Percentiles rank a stretch among this genome's conserved stretches.
These are phyloP conservation scores for Phytopythium sindhum DNA, from an alignment of 352 stramenopile genomes.

Conservation along the genomic window DNA sequence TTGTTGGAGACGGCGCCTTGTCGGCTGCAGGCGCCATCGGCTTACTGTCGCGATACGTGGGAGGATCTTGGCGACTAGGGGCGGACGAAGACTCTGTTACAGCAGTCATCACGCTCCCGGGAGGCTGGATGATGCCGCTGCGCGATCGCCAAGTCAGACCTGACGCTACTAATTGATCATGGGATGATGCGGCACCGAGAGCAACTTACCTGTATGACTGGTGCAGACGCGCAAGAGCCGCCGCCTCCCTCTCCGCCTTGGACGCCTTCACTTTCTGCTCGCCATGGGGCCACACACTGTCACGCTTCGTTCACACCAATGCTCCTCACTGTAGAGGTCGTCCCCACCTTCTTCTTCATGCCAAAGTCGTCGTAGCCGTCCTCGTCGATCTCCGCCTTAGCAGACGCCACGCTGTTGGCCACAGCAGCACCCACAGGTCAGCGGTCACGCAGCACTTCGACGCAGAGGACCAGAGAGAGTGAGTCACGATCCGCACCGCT, in stretches of 20 bases:
- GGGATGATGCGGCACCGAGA: background rate
- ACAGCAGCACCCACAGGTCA: background rate
- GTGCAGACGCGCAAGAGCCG: slow-evolving; percentile 73
- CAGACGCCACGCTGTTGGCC: slow-evolving; percentile 49
- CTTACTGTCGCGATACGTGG: background rate
- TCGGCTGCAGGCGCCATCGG: background rate
- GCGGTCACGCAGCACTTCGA: background rate
- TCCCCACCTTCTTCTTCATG: slow-evolving; percentile 72
- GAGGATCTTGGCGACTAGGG: background rate
- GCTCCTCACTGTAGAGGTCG: background rate
- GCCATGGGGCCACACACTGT: background rate
- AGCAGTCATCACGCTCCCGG: background rate
- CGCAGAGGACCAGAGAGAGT: background rate
- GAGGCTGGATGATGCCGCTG: slow-evolving; percentile 50
- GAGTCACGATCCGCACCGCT: slow-evolving; percentile 41
- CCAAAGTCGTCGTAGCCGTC: slow-evolving; percentile 89
- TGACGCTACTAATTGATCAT: slow-evolving; percentile 4
- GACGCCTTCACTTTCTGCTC: slow-evolving; percentile 60
- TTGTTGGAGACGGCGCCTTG: background rate
- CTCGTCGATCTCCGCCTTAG: slow-evolving; percentile 74
- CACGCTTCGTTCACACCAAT: background rate
- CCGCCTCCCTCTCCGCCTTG: slow-evolving; percentile 75
- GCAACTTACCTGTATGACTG: slow-evolving; percentile 67
- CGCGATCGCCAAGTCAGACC: background rate
- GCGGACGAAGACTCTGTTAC: background rate